Conservation (phyloP, 331 rosid species). For the Malus hybrid region DNA sequence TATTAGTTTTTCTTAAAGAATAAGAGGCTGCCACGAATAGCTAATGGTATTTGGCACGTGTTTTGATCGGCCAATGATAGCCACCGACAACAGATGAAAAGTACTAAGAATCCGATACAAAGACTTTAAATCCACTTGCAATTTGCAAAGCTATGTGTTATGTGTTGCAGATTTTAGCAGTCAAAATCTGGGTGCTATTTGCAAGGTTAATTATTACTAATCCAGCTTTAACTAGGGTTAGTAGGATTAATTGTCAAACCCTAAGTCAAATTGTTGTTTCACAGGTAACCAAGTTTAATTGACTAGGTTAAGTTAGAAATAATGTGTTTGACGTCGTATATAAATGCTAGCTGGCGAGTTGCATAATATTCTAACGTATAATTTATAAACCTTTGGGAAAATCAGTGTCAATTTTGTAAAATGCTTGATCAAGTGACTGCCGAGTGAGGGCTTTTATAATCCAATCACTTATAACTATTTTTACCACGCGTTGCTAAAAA, state of each 20-base stretch:
- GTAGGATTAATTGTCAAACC: not conserved
- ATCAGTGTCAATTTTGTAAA: not conserved
- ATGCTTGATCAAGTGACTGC: too few species aligned
- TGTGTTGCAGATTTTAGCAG: not conserved
- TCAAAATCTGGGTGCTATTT: not conserved
- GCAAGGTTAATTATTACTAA: not conserved
- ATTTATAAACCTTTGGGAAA: not conserved
- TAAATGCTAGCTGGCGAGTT: not conserved
- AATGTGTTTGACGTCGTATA: not conserved
- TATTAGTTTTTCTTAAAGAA: too few species aligned
- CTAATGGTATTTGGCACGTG: not conserved
- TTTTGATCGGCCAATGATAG: not conserved
- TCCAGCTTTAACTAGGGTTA: not conserved
- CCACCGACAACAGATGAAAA: not conserved
- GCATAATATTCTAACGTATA: not conserved
- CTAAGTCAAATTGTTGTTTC: not conserved
- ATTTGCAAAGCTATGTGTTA: not conserved
- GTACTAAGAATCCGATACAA: not conserved
- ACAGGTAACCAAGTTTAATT: not conserved
- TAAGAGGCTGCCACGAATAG: too few species aligned
- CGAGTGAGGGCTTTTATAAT: too few species aligned
- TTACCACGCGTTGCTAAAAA: too few species aligned
- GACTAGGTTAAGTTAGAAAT: not conserved
- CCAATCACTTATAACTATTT: too few species aligned
- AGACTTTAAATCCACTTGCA: not conserved